Base-by-base conservation (phyloP, 2,329 filamentous ascomycete genomes). In the Dactylella cylindrospora region DNA sequence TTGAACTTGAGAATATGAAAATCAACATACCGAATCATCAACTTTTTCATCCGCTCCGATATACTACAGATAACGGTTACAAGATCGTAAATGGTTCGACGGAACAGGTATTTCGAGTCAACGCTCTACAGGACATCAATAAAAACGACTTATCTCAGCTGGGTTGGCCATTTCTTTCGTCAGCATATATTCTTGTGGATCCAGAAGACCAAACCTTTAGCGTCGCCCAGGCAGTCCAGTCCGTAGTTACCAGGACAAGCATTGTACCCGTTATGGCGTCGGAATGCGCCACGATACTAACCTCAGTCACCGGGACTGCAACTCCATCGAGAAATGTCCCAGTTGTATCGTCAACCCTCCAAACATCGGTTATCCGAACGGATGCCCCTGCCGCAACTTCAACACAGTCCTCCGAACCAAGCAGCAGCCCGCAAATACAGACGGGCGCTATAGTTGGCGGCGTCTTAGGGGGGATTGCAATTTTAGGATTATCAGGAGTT, bases 81-180 rank as follows among this genome's bases (percentile, higher is more conserved):
- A 23, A 32, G 2, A 32, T 43, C 10, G 40, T 49, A 4, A 35
- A 22, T 19, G 28, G 33, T 7, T 10, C 39, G 3, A 26, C 35
- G 1, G 12, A 39, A 12, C 49, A 52, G 9, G 31, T 52, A 7
- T 25, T 60, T 4, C 49, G 39, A 35, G 15, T 60, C 3, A 52
- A 60, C 20, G 32, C 31, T n/a, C 32, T 52, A 1, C 29, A 52
- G 8, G 13, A 46, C 12, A 31, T 40, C 25, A 60, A 59, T 17
- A 31, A 25, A n/a, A 40, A 52, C n/a, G 54, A 60, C 10, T 31
- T 60, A 3, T 43, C 54, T 2, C 45, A 51, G 20, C 46, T 60
- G 17, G 46, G 54, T n/a, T 38, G 49, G 19, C 46, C 54, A 5
- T 60, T 60, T 43, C 39, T 60, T 15, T 60, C 54, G n/a, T 45